Base-by-base conservation (phyloP, 805 yeast genomes). In the Cyberlindnera saturnus region DNA sequence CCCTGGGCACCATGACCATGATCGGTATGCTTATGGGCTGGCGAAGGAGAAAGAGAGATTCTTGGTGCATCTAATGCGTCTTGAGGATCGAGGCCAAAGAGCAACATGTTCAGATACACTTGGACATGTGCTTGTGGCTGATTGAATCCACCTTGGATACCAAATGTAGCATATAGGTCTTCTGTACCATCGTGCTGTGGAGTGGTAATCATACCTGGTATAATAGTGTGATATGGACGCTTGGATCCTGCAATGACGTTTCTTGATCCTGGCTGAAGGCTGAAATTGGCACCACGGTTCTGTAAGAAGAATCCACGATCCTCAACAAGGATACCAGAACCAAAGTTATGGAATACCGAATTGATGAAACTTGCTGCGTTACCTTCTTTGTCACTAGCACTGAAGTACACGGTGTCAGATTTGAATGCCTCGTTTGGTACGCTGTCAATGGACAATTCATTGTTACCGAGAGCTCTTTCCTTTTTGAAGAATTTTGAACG, bases 71-170 rank as follows among this genome's bases (percentile, higher is more conserved):
- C 93, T 32, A 85, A 61, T 5, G 89, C 80, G 52, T 79, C 76
- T 61, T 86, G 95, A 3, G 91, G 86, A 42, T 76, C 73, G 53
- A 80, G 61, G 0, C 79, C 80, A 59, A 81, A 86, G 11, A 79
- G 56, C 2, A 73, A 53, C 70, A 86, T 60, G 58, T 86, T 86
- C 48, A 85, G 62, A 32, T 76, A 81, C 32, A 83, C 90, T 59
- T 84, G 91, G 6, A 86, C 79, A 52, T 86, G 95, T 2, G 90
- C 90, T 53, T 83, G 87, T 3, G 95, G 95, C 60, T 86, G 95
- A 67, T 81, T 84, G 65, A 79, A 86, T 0, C 91, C 95, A 15
- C 95, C 95, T 88, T 84, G 85, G 47, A 82, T 85, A 39, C 91
- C 93, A 52, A 72, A 81, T n/a, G 82, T 65, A 1, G 89, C 88